Conservation (phyloP, 2,329 filamentous ascomycete species). For the Uncinocarpus reesii region DNA sequence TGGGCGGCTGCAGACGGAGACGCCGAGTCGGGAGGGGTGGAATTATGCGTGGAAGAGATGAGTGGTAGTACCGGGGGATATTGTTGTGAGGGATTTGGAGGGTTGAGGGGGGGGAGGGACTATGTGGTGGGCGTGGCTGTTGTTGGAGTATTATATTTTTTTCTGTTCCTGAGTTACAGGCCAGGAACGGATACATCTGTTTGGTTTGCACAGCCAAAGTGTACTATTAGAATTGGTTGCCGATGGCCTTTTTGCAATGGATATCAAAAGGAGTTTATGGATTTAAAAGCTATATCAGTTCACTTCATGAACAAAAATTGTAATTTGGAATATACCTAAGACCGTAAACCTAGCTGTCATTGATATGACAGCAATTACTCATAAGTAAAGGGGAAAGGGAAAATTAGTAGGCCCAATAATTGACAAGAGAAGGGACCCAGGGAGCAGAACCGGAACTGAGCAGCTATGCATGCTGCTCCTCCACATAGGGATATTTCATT, state of each 20-base stretch:
- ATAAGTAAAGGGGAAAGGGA: too few species aligned
- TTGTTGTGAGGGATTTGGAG: not conserved
- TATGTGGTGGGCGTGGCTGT: too few species aligned
- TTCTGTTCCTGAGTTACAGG: not conserved
- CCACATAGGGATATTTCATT: not conserved
- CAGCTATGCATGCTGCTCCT: not conserved
- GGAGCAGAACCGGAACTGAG: not conserved
- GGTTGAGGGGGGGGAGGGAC: not conserved
- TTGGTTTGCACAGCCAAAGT: not conserved
- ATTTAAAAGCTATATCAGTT: too few species aligned
- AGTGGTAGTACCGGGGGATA: constrained; percentile 18
- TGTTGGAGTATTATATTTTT: not conserved
- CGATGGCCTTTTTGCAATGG: not conserved
- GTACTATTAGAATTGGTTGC: not conserved
- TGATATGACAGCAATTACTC: too few species aligned
- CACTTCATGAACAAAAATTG: too few species aligned
- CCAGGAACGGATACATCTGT: not conserved
- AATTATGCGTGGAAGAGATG: constrained; percentile 79
- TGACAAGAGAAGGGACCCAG: too few species aligned
- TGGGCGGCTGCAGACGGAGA: constrained; percentile 62
- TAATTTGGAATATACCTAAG: too few species aligned
- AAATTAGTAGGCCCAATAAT: too few species aligned
- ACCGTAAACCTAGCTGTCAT: too few species aligned
- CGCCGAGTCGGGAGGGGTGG: constrained; percentile 69
- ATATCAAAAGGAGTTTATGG: too few species aligned